Base-by-base conservation (phyloP, 768 basidiomycete species). In the Suillus hirtellus region DNA sequence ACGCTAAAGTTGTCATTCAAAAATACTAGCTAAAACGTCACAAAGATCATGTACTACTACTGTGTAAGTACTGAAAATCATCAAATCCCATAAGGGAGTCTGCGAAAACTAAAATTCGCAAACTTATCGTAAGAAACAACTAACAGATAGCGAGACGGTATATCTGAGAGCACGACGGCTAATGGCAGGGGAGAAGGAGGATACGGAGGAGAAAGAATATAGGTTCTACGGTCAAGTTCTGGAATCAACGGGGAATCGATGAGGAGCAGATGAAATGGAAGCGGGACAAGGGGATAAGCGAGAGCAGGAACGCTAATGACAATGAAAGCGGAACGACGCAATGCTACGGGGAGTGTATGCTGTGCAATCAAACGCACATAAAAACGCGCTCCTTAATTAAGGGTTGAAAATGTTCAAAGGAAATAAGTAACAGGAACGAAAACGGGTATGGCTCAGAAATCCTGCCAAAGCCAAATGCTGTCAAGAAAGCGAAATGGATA, bases 101-200 rank as follows among this genome's bases (percentile, higher is more conserved):
- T 63, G 75, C 73, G 74, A 71, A 75, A 70, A 69, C 68, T 75
- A 70, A 75, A 75, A 68, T 76, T 71, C 71, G 73, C 56, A 42
- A 42, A 58, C 56, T 31, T 10, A 27, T 58, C 56, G 15, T 58
- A 24, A 56, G 38, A 56, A 56, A 9, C 21, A 40, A 37, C n/a
- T 35, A 40, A 42, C 38, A 12, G 56, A 58, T 42, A 58, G 40
- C 17, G 40, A 58, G 40, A 58, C 27, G 27, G 24, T 24, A 24
- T n/a, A 55, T 56, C 55, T 17, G 17, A 40, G 12, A 53, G 52
- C 52, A n/a, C 50, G 17, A 17, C 4, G 55, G 38, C 38, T 15
- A 15, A 56, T 55, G 37, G 54, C 2, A 15, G 38, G 17, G 35
- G 24, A 11, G 40, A 42, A 19, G 4, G 6, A 17, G 21, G 53